Conservation (phyloP, 2,329 filamentous ascomycete genomes). For the Cadophora luteo-olivacea region DNA sequence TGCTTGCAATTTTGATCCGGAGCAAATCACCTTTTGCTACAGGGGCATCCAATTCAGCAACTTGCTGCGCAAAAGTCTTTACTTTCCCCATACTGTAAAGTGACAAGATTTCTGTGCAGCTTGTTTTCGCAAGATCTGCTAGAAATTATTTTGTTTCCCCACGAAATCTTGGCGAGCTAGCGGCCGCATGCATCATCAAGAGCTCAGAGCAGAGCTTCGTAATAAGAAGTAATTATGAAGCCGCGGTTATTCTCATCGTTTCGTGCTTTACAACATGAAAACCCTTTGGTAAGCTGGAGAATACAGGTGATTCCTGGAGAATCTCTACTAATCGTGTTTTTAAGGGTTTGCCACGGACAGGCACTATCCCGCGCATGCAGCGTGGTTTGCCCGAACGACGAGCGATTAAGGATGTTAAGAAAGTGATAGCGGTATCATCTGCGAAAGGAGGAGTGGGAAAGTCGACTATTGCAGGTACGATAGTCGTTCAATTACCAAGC, state of each 20-base stretch:
- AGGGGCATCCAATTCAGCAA: conserved; percentile 67
- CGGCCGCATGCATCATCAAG: conserved; percentile 30
- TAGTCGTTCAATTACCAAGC: not conserved
- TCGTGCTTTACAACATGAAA: conserved; percentile 74
- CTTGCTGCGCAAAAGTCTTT: conserved; percentile 60
- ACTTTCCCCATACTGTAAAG: conserved; percentile 54
- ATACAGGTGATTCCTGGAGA: not conserved
- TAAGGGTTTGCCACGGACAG: conserved; percentile 86
- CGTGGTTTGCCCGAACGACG: conserved; percentile 82
- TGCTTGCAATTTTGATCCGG: not conserved
- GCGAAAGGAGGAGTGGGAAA: conserved; percentile 99
- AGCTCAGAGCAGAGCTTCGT: conserved; percentile 27
- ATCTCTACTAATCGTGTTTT: conserved; percentile 13
- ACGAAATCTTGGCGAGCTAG: conserved; percentile 39
- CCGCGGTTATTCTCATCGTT: conserved; percentile 61
- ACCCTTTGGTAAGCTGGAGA: conserved; percentile 72
- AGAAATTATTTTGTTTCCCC: conserved; percentile 35
- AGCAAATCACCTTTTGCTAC: conserved; percentile 59
- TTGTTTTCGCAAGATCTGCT: conserved; percentile 11
- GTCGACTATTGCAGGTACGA: conserved; percentile 83
- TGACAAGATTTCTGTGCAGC: not conserved
- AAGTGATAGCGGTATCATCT: conserved; percentile 95
- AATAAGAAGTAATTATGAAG: conserved; percentile 42
- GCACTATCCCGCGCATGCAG: conserved; percentile 75
- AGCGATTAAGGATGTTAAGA: conserved; percentile 82